Conservation (phyloP, 1,139 yeast genomes). For the Pichia sp. region DNA sequence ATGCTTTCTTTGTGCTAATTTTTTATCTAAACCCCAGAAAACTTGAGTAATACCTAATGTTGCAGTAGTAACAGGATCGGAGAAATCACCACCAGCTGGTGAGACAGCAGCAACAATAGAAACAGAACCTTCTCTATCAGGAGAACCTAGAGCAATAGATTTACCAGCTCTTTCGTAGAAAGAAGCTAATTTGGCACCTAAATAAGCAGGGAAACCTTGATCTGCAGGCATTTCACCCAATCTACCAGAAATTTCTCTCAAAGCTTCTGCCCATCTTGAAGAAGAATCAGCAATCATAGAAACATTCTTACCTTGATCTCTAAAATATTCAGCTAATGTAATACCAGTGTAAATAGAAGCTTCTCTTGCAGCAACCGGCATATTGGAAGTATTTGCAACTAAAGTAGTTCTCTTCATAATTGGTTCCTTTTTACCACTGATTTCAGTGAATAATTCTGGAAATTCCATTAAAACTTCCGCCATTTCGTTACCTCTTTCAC, state of each 20-base stretch:
- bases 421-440: constrained; percentile 91
- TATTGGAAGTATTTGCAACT: constrained; percentile 97
- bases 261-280: constrained; percentile 99
- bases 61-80: constrained; percentile 98
- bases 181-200: constrained; percentile 97
- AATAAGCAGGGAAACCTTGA: constrained; percentile 99
- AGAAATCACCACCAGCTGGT: constrained; percentile 99
- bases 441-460: constrained; percentile 92
- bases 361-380: constrained; percentile 99
- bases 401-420: constrained; percentile 98
- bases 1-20: constrained; percentile 98
- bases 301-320: constrained; percentile 99
- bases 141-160: constrained; percentile 91
- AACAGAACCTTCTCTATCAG: constrained; percentile 93
- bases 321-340: constrained; percentile 95
- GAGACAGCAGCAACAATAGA: constrained; percentile 99
- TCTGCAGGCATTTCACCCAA: constrained; percentile 99
- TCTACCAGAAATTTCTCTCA: constrained; percentile 99
- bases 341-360: constrained; percentile 99
- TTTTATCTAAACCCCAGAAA: constrained; percentile 99
- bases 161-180: constrained; percentile 99
- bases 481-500: constrained; percentile 98
- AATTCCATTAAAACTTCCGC: constrained; percentile 99
- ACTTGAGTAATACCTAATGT: constrained; percentile 99
- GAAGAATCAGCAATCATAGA: constrained; percentile 99